These are phyloP conservation scores for Alternaria brassicae DNA, from an alignment of 2,329 filamentous ascomycete genomes.

Conservation along the genomic window DNA sequence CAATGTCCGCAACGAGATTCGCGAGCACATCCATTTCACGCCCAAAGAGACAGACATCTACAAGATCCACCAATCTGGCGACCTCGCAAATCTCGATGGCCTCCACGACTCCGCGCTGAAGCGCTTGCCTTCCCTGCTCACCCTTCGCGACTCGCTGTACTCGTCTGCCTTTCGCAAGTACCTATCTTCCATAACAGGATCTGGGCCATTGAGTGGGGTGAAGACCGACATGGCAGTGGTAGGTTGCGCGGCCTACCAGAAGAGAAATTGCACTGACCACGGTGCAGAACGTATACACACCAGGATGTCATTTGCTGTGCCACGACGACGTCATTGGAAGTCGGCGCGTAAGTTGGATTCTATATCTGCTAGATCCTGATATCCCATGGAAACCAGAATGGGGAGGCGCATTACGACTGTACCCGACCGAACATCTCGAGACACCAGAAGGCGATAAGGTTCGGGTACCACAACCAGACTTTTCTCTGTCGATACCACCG, in stretches of 20 bases:
- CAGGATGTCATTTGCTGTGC: constrained; percentile 92
- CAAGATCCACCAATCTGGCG: constrained; percentile 98
- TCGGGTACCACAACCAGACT: constrained; percentile 80
- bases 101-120: constrained; percentile 84
- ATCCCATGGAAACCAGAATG: constrained; percentile 87
- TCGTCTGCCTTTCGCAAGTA: constrained; percentile 88
- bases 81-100: constrained; percentile 94
- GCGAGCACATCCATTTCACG: constrained; percentile 90
- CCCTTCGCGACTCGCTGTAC: constrained; percentile 93
- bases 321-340: constrained; percentile 99
- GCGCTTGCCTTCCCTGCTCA: constrained; percentile 86
- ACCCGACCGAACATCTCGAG: constrained; percentile 71
- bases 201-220: constrained; percentile 84
- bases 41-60: constrained; percentile 99
- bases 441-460: constrained; percentile 76
- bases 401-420: constrained; percentile 91
- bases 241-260: constrained; percentile 12
- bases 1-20: constrained; percentile 85
- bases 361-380: constrained; percentile 94
- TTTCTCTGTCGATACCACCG: constrained; percentile 83
- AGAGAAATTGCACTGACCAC: constrained; percentile 19
- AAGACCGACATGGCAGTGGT: constrained; percentile 98
- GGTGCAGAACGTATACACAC: constrained; percentile 83
- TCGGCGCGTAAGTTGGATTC: constrained; percentile 91
- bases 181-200: constrained; percentile 82